A percentile compares a stretch with the other conserved stretches of the same genome.
phyloP scores from a whole-genome alignment of 2,329 filamentous ascomycete species.

The Hawksworthiomyces lignivorus region DNA sequence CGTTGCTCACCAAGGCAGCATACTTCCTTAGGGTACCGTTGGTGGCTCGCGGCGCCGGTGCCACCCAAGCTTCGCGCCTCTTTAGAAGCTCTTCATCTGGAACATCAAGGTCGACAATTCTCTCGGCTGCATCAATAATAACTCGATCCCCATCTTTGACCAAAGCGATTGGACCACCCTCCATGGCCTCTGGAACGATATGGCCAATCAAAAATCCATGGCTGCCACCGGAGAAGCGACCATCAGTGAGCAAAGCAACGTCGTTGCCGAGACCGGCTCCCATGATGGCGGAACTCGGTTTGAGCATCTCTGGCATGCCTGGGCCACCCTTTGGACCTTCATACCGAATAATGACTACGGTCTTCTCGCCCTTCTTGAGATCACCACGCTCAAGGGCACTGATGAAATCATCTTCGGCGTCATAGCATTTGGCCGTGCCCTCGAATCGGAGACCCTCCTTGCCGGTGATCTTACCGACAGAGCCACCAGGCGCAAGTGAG shows the following conservation, averaged over 20 bases:
- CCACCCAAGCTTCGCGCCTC: constrained; percentile 53
- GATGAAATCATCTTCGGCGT: constrained; percentile 78
- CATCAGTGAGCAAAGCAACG: constrained; percentile 66
- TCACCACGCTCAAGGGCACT: constrained; percentile 66
- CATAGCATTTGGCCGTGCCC: constrained; percentile 73
- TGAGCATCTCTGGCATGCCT: constrained; percentile 92
- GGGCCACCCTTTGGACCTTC: constrained; percentile 90
- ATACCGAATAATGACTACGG: constrained; percentile 85
- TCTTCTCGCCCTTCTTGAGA: constrained; percentile 79
- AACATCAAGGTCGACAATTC: constrained; percentile 59
- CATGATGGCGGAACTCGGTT: constrained; percentile 89
- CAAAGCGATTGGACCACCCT: constrained; percentile 76
- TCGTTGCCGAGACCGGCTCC: constrained; percentile 74
- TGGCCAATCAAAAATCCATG: constrained; percentile 86
- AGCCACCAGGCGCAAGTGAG: constrained; percentile 76
- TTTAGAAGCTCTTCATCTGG: constrained; percentile 55
- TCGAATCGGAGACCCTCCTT: constrained; percentile 83
- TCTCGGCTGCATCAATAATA: constrained; percentile 72
- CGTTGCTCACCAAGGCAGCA: constrained; percentile 50
- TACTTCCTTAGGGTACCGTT: constrained; percentile 67
- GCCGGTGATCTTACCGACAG: constrained; percentile 88
- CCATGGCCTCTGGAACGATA: constrained; percentile 79
- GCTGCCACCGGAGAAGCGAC: constrained; percentile 70
- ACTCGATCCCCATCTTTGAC: constrained; percentile 76
- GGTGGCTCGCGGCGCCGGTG: constrained; percentile 49